These are phyloP conservation scores for Aphanomyces invadans DNA, from an alignment of 352 stramenopile species.

Conservation along the genomic window DNA sequence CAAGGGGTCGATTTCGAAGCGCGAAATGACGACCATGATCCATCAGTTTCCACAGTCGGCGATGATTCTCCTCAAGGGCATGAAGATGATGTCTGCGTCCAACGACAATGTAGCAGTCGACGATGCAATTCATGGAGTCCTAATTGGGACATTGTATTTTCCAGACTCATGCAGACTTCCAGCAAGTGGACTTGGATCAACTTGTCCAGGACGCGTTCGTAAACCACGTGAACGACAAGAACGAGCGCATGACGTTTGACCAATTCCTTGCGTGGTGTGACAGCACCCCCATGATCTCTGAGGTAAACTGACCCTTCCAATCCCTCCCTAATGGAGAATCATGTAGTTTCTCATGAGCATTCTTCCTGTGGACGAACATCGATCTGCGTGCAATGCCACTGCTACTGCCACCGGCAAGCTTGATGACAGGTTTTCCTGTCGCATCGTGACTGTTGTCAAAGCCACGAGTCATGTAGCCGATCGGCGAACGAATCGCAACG, in stretches of 20 bases:
- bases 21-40: conserved; percentile 80
- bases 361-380: conserved; percentile 51
- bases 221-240: conserved; percentile 27
- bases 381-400: conserved; percentile 27
- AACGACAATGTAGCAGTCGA: not conserved
- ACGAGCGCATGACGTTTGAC: conserved; percentile 72
- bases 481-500: not conserved
- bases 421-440: not conserved
- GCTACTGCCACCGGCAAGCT: conserved; percentile 8
- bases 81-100: not conserved
- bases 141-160: not conserved
- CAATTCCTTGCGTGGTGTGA: conserved; percentile 84
- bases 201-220: conserved; percentile 79
- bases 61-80: conserved; percentile 45
- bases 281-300: conserved; percentile 59
- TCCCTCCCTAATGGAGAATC: not conserved
- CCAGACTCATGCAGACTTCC: not conserved
- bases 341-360: conserved; percentile 71
- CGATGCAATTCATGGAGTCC: conserved; percentile 19
- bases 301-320: conserved; percentile 31
- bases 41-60: conserved; percentile 74
- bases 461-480: not conserved
- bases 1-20: conserved; percentile 74
- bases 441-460: too few relatives aligned
- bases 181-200: conserved; percentile 58